Evolutionary conservation across 2,329 filamentous ascomycete genomes (phyloP), one percentile per base, ranked within the genome.

Genomic region (Apiospora koreana): DNA sequence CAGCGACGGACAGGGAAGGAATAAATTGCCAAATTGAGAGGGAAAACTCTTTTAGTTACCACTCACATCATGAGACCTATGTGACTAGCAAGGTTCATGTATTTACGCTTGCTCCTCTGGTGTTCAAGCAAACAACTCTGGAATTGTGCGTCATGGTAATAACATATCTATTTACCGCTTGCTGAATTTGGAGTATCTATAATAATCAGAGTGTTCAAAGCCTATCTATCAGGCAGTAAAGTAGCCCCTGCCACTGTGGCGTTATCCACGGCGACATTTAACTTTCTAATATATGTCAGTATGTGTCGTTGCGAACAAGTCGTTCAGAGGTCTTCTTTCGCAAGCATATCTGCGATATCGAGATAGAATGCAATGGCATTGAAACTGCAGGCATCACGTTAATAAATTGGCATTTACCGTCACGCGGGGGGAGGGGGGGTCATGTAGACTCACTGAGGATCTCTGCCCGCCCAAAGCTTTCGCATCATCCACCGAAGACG

Each of bases 341-440:
- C 90, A 67, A 94, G 81, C 91, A 93, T 93, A 76, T 93, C 88
- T 14, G 86, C 86, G 75, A 92, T 88, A 71, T 86, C 88, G 2
- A 92, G 83, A 74, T 92, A 92, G 75, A 92, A 91, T 0, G 90
- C 90, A 70, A 92, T 85, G 2, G 90, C 90, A 76, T 92, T 92
- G 75, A 92, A 92, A 21, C 86, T 89, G 68, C 23, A 16, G 31
- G 38, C 9, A 8, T 35, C 18, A 38, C 16, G 45, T 41, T 38
- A 48, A 48, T 65, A 58, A 1, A 5, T 41, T 76, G 74, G 65
- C 23, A 58, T 9, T 1, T 10, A 67, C 58, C 6, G 18, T 31
- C 46, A 3, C 6, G 6, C 41, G 65, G n/a, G n/a, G 18, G 21
- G n/a, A n/a, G n/a, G n/a, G n/a, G n/a, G n/a, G 65, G 21, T 8